A percentile compares a stretch with the other conserved stretches of the same genome.
phyloP scores from a whole-genome alignment of 345 rosid genomes.

The Sisymbrium irio region DNA sequence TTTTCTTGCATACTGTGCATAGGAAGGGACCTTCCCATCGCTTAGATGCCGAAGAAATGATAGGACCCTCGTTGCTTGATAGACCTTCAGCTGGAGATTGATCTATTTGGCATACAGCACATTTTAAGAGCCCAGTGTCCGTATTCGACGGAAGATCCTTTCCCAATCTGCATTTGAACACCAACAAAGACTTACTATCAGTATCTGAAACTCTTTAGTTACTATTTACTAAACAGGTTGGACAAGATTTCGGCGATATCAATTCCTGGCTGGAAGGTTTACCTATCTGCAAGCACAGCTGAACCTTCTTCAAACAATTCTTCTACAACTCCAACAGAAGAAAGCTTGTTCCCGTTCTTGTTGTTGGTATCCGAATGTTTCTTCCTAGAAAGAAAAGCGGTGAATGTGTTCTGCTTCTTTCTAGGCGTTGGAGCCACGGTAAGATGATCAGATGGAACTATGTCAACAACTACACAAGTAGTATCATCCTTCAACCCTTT shows the following conservation, averaged over 20 bases:
- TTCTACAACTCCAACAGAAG: conserved; percentile 91
- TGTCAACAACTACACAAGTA: conserved; percentile 97
- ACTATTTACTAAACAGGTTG: background rate
- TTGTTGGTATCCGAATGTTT: conserved; percentile 42
- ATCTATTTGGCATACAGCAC: conserved; percentile 97
- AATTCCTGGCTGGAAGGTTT: background rate
- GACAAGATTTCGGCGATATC: background rate
- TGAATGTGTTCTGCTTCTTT: conserved; percentile 67
- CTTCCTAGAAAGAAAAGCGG: conserved; percentile 65
- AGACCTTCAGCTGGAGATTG: conserved; percentile 63
- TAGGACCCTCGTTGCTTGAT: conserved; percentile 56
- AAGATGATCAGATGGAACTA: conserved; percentile 79
- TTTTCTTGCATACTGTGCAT: conserved; percentile 71
- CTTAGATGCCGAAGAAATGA: conserved; percentile 70
- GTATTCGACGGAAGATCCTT: conserved; percentile 54
- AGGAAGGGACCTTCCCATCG: conserved; percentile 96
- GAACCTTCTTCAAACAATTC: conserved; percentile 99
- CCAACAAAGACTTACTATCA: background rate
- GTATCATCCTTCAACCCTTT: conserved; percentile 99
- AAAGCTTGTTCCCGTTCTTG: conserved; percentile 75
- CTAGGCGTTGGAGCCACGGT: conserved; percentile 60
- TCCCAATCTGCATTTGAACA: conserved; percentile 68
- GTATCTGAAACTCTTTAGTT: background rate
- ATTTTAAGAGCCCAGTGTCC: conserved; percentile 63
- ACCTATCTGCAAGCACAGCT: conserved; percentile 97